Conservation (phyloP, 345 rosid species). For the Cardamine occulta region DNA sequence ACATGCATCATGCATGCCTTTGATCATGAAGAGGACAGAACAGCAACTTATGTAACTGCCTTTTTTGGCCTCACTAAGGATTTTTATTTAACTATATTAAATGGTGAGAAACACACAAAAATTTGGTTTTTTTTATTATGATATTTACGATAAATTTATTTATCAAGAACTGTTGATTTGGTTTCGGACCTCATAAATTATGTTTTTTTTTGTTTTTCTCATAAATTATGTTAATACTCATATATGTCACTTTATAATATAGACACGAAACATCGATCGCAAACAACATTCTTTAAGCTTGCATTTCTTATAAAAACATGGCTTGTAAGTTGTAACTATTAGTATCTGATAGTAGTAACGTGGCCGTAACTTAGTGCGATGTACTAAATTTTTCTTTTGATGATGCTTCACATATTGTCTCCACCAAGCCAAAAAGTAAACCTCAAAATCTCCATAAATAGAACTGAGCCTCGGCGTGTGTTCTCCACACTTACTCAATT, state of each 20-base stretch:
- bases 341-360: not conserved
- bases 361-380: not conserved
- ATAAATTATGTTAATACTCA: no score
- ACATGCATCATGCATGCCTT: conserved; percentile 37
- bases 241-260: no score
- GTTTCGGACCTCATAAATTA: not conserved
- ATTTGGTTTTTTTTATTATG: not conserved
- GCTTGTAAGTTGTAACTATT: not conserved
- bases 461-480: conserved; percentile 62
- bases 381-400: not conserved
- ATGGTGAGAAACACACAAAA: conserved; percentile 3
- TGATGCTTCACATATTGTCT: conserved; percentile 48
- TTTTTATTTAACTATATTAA: conserved; percentile 3
- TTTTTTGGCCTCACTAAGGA: conserved; percentile 34
- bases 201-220: not conserved
- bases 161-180: not conserved
- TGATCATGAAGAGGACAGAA: conserved; percentile 41
- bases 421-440: conserved; percentile 44
- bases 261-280: not conserved
- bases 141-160: not conserved
- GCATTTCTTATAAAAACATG: no score
- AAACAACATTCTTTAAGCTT: not conserved
- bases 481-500: conserved; percentile 55
- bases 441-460: conserved; percentile 50
- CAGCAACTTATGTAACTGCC: conserved; percentile 39